Base-by-base conservation (phyloP, 805 yeast species). In the Hemisphaericaspora nanyangensis region DNA sequence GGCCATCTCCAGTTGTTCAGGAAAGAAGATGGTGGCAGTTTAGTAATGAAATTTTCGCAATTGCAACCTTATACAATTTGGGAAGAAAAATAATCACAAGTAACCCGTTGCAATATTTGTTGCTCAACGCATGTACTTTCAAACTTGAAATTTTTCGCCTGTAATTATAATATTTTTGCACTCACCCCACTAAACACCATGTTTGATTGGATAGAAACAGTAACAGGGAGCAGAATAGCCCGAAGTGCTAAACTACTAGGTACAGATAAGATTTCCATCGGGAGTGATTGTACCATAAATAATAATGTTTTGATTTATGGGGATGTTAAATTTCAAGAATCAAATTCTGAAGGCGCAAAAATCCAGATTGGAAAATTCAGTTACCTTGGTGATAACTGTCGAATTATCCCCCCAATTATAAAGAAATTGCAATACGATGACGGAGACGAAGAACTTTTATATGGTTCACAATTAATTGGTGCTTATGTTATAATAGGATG, bases 151-250 rank as follows among this genome's bases (percentile, higher is more conserved):
- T n/a, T n/a, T n/a, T n/a, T n/a, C n/a, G n/a, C n/a, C n/a, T n/a
- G n/a, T n/a, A n/a, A n/a, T n/a, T n/a, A n/a, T n/a, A n/a, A n/a
- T n/a, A n/a, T n/a, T n/a, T n/a, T n/a, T n/a, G n/a, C n/a, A n/a
- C n/a, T n/a, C n/a, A n/a, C n/a, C n/a, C n/a, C n/a, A n/a, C n/a
- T n/a, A n/a, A n/a, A n/a, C n/a, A n/a, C n/a, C n/a, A 22, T 22
- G 26, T 22, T 12, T 3, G 26, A 22, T 22, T 22, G 26, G 26
- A 8, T 22, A 22, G 79, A 76, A 43, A 77, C 83, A 0, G 49
- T 65, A 3, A 63, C 74, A 3, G 79, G 80, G 1, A 77, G 74
- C 48, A 57, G 77, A 28, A 72, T 79, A 24, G 69, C 77, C 32
- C 61, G 58, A 37, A 42, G 50, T 2, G 74, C 81, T 2, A 31